phyloP scores from a whole-genome alignment of 352 stramenopile genomes.

The Pythium phragmiticola region DNA sequence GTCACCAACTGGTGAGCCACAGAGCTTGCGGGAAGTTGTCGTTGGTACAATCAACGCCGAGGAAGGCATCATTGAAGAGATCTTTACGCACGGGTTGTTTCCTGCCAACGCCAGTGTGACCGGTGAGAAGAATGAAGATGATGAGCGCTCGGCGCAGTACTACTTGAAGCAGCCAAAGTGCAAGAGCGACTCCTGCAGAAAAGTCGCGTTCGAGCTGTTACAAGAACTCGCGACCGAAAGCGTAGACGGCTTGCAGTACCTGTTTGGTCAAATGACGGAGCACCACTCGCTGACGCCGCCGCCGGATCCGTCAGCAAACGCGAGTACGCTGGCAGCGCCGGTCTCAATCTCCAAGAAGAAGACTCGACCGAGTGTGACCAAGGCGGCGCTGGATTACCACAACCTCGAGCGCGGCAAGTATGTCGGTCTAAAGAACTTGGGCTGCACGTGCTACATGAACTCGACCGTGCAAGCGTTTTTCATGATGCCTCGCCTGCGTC shows the following conservation, averaged over 20 bases:
- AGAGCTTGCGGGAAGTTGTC: conserved; percentile 25
- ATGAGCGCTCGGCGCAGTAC: conserved; percentile 51
- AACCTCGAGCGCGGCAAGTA: conserved; percentile 72
- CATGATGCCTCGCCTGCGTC: conserved; percentile 91
- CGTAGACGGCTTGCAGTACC: conserved; percentile 49
- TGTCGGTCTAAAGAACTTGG: conserved; percentile 93
- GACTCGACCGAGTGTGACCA: conserved; percentile 14
- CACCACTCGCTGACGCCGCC: conserved; percentile 73
- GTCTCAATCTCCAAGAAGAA: conserved; percentile 54
- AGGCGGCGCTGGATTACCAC: conserved; percentile 33
- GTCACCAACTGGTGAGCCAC: conserved; percentile 35
- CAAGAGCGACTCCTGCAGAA: conserved; percentile 66
- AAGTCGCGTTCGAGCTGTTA: conserved; percentile 80
- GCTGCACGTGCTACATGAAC: conserved; percentile 96
- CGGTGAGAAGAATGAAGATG: conserved; percentile 20
- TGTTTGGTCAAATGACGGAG: conserved; percentile 67
- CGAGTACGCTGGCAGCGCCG: conserved; percentile 13
- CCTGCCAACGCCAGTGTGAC: conserved; percentile 20
- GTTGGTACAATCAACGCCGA: conserved; percentile 23
- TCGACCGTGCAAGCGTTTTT: conserved; percentile 94
- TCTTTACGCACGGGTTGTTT: conserved; percentile 30
- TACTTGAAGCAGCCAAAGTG: conserved; percentile 83
- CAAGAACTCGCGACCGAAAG: conserved; percentile 68
- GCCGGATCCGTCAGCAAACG: conserved; percentile 28
- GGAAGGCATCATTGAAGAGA: conserved; percentile 28